Base-by-base conservation (phyloP, 2,329 filamentous ascomycete species). In the Fusarium decemcellulare region DNA sequence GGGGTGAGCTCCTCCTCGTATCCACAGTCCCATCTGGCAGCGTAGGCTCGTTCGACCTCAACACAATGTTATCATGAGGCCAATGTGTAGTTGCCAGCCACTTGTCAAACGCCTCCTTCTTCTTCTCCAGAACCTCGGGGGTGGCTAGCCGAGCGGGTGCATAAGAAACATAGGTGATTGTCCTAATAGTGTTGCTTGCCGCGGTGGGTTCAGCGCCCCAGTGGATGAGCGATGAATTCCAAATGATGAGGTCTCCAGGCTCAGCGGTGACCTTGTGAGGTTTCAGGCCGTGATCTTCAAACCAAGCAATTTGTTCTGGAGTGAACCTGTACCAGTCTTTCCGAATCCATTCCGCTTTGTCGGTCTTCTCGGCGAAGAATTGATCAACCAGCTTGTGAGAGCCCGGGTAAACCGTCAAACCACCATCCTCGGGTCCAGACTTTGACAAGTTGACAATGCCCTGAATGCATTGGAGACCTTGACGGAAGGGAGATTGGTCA, bases 171-270 rank as follows among this genome's bases (percentile, higher is more conserved):
- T 56, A 56, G 6, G 52, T 16, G 9, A 56, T 34, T 11, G 52
- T 46, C 29, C 52, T 56, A 10, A 56, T 56, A 8, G 30, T 56
- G 8, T 56, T 27, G 8, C 52, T 43, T 12, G 15, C 52, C 6
- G 40, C 15, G 8, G 52, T 46, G 8, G 52, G 52, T 7, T 56
- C 52, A 12, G 52, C 52, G 6, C 52, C 52, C 16, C 42, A 56
- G 32, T 56, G 52, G 6, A 56, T 46, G 36, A 56, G 23, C 4
- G 40, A 15, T 10, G 52, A 56, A 8, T 56, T 37, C 52, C 52
- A 56, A 12, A 56, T 56, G 30, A 56, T 56, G 15, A 56, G 52
- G 12, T 56, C 52, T 15, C 52, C 52, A 15, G 52, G 39, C n/a
- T 56, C 52, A 4, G 30, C 52, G 1, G 16, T 46, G 29, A 56